phyloP scores from a whole-genome alignment of 2,329 filamentous ascomycete species.

The Sarocladium kiliense region DNA sequence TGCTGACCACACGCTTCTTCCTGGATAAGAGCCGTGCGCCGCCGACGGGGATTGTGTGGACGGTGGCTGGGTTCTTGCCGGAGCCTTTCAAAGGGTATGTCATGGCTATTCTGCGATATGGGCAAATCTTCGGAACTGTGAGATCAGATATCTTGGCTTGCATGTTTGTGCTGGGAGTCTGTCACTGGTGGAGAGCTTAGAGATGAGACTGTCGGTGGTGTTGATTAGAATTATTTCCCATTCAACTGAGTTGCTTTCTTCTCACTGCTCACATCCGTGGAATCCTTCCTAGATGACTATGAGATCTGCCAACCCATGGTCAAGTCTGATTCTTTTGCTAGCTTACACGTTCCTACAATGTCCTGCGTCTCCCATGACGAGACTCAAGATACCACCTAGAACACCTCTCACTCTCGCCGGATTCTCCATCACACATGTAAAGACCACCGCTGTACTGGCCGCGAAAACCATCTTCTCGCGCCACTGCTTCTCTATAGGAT shows the following conservation, averaged over 20 bases:
- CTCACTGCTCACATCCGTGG: too few relatives aligned
- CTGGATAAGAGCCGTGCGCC: constrained; percentile 56
- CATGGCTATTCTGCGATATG: constrained; percentile 57
- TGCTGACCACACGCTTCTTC: constrained; percentile 68
- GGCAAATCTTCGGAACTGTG: constrained; percentile 66
- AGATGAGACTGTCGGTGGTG: background rate
- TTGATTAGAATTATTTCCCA: background rate
- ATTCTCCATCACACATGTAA: constrained; percentile 61
- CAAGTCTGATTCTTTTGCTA: too few relatives aligned
- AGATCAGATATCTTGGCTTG: constrained; percentile 69
- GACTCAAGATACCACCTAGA: constrained; percentile 54
- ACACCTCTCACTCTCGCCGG: constrained; percentile 61
- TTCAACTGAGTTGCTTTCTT: too few relatives aligned
- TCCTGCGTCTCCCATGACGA: constrained; percentile 34
- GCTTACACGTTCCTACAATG: constrained; percentile 15
- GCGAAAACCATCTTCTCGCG: constrained; percentile 63
- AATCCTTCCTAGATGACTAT: too few relatives aligned
- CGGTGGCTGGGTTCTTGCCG: constrained; percentile 60
- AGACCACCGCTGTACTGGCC: constrained; percentile 62
- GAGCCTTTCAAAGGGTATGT: constrained; percentile 58
- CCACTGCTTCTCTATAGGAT: constrained; percentile 58
- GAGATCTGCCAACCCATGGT: too few relatives aligned
- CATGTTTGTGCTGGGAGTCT: constrained; percentile 67
- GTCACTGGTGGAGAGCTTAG: constrained; percentile 35
- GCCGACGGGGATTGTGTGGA: constrained; percentile 58